These are phyloP conservation scores for Eucalyptus sp. DNA, from an alignment of 345 rosid species.

Conservation along the genomic window DNA sequence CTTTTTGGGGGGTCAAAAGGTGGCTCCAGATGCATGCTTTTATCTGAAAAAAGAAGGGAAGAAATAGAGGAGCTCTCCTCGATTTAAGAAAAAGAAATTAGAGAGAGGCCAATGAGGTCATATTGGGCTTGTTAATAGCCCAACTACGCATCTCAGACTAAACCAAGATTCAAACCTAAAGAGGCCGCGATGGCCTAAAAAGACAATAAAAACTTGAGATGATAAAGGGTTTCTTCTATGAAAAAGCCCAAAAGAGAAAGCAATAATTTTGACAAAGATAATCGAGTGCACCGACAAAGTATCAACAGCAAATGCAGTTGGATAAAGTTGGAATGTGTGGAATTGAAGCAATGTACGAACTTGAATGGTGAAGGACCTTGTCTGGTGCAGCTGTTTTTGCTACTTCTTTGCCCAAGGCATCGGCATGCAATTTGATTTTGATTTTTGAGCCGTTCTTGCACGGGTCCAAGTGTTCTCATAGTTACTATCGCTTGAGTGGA, in stretches of 20 bases:
- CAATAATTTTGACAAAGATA: neutral
- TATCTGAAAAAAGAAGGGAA: neutral
- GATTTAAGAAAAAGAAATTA: neutral
- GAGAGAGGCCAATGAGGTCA: neutral
- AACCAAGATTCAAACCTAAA: neutral
- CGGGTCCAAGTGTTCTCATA: neutral
- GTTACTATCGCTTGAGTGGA: neutral
- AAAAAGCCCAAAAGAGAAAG: neutral
- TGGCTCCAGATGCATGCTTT: neutral
- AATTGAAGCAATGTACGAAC: neutral
- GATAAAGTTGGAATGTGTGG: neutral
- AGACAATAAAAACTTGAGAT: neutral
- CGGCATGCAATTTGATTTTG: neutral
- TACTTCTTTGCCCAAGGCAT: neutral
- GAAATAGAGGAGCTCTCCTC: neutral
- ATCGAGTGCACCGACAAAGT: neutral
- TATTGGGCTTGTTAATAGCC: neutral
- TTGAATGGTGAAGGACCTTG: neutral
- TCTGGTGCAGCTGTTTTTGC: neutral
- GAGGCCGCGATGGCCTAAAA: neutral
- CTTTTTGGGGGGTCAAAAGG: neutral
- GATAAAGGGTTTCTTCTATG: neutral
- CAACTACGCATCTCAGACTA: neutral
- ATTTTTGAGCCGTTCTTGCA: neutral
- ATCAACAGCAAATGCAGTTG: neutral